Evolutionary conservation across 2,329 filamentous ascomycete genomes (phyloP), one percentile per base, ranked within the genome.

Genomic region (Scedosporium minutisporum): DNA sequence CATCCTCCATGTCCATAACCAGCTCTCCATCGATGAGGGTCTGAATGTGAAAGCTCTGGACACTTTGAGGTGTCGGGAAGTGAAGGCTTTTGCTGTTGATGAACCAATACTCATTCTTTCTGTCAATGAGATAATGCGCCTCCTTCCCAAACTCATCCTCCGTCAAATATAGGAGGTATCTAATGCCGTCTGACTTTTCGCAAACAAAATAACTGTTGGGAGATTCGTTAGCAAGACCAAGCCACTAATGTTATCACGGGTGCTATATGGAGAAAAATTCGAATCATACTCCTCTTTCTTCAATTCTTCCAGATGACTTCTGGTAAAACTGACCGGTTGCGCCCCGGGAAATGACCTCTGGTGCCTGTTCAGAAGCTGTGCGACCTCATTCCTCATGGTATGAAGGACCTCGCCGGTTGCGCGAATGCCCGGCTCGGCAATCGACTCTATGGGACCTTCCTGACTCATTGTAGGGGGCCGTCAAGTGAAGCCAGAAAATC

Each of bases 181-280:
- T 87, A 66, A 97, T 91, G 62, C 95, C 95, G 72, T 99, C 95
- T 1, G 93, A 96, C 78, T 99, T 99, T 76, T 99, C 95, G 80
- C 93, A 97, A 66, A 99, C 89, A 73, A 93, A 99, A 78, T 97
- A 99, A 75, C 86, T 89, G 65, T 60, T 51, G 48, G 51, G 23
- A 16, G 14, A 58, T 21, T 14, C 10, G 62, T 69, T 58, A 67
- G 62, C 33, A 48, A 48, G 10, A 46, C 27, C 6, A 16, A 57
- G 3, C 29, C 6, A 16, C 12, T 6, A 55, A 55, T 44, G 33
- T 51, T n/a, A 12, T 41, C 41, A 27, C 4, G 6, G 33, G 38
- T 48, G 6, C 23, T 4, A n/a, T 33, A 4, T 14, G 41, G 41
- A 38, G 38, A 9, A 9, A 7, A 21, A 4, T 14, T 29, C 3